Conservation (phyloP, 1,284 basidiomycete species). For the Boletellus sp. region DNA sequence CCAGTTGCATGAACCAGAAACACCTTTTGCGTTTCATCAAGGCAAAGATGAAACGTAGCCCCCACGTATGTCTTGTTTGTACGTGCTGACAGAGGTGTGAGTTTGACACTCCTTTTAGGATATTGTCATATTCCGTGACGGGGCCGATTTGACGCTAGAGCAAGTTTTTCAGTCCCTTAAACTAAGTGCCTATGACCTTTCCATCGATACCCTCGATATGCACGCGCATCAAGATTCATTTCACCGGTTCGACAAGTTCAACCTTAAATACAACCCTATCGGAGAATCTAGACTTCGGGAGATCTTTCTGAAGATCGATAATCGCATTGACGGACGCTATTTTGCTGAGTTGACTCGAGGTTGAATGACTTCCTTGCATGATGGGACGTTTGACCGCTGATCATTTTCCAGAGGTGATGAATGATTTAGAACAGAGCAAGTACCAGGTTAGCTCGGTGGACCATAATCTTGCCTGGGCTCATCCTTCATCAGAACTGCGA, state of each 20-base stretch:
- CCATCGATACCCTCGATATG: conserved; percentile 99
- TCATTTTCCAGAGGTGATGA: conserved; percentile 78
- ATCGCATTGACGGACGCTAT: conserved; percentile 88
- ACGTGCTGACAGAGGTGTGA: neutral
- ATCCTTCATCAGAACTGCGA: conserved; percentile 72
- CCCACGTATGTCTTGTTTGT: conserved; percentile 48
- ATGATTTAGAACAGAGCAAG: conserved; percentile 95
- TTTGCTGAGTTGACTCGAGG: conserved; percentile 93
- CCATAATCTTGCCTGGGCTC: neutral
- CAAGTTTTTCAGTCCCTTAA: conserved; percentile 96
- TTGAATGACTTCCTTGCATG: conserved; percentile 27
- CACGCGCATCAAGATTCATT: conserved; percentile 97
- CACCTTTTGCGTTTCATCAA: conserved; percentile 99
- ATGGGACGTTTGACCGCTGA: neutral
- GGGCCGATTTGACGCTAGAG: conserved; percentile 82
- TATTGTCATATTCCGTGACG: conserved; percentile 94
- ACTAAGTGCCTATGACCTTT: conserved; percentile 95
- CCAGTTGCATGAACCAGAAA: conserved; percentile 99
- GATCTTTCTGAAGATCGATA: conserved; percentile 99
- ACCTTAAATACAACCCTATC: conserved; percentile 90
- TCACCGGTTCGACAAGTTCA: conserved; percentile 97
- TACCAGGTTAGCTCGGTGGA: conserved; percentile 67
- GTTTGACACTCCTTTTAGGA: conserved; percentile 54
- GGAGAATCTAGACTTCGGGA: conserved; percentile 94
- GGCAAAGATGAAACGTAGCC: conserved; percentile 86